Evolutionary conservation across 345 rosid species (phyloP), one percentile per base, ranked within the genome.

Genomic region (Eucalyptus cladocalyx): DNA sequence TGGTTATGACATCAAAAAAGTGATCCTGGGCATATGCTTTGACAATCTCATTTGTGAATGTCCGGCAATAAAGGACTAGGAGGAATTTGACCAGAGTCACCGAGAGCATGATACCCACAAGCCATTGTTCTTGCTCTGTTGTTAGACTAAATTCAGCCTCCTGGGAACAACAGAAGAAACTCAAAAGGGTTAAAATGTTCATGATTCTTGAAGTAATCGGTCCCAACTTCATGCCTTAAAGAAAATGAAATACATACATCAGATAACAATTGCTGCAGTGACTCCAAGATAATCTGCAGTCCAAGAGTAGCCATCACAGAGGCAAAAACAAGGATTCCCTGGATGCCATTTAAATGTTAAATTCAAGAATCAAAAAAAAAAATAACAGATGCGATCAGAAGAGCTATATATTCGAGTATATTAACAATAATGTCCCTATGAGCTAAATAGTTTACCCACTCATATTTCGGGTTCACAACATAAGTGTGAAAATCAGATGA

Each of bases 241-340:
- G 45, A 34, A 9, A 87, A 50, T 76, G 42, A 40, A 87, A 65
- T 88, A 91, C 99, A 92, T 92, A 97, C 99, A 91, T 92, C 94
- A 50, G 97, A 97, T 60, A 94, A 12, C 94, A 98, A 91, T 23
- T 96, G 93, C 76, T 94, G 98, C 15, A 93, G 50, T 40, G 99
- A 98, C 94, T 98, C 99, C 96, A 97, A 90, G 91, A 98, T 98
- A 88, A 98, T 98, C 93, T 98, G 99, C 93, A 98, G 93, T 80
- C 99, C 99, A 88, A 98, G 96, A 90, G 99, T 98, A 86, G 99
- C 99, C 99, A 98, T 98, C 87, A 97, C 99, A 87, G 99, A 98
- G 88, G 99, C 99, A 94, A 98, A 98, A 86, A 98, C 99, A 88
- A 98, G 98, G 92, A 98, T 96, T 67, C 99, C 99, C 99, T 98